These are phyloP conservation scores for Hyphodiscus sp. DNA, from an alignment of 2,329 filamentous ascomycete genomes.

Conservation along the genomic window DNA sequence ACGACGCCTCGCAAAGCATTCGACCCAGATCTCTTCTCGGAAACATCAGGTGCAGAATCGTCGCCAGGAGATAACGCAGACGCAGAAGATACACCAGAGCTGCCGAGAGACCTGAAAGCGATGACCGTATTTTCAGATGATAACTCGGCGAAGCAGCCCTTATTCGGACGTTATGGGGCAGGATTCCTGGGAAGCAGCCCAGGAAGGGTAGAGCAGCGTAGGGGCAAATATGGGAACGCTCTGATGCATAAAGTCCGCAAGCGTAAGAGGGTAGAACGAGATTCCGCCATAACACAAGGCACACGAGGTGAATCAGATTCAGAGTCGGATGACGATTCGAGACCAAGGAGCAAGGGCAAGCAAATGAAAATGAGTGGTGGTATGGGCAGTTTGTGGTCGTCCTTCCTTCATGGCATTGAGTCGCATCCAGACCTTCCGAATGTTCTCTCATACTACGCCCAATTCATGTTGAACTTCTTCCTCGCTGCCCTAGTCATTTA, in stretches of 20 bases:
- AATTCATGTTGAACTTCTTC: slow-evolving; percentile 46
- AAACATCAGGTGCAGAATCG: slow-evolving; percentile 51
- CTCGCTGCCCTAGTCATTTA: slow-evolving; percentile 39
- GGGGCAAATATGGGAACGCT: slow-evolving; percentile 41
- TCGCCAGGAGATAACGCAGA: slow-evolving; percentile 53
- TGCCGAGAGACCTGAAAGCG: slow-evolving; percentile 46
- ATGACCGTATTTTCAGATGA: slow-evolving; percentile 43
- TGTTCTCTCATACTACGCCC: slow-evolving; percentile 60
- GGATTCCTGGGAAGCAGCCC: slow-evolving; percentile 38
- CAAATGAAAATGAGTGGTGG: slow-evolving; percentile 23
- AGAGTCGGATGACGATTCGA: slow-evolving; percentile 31
- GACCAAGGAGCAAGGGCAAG: slow-evolving; percentile 30
- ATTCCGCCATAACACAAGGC: slow-evolving; percentile 31
- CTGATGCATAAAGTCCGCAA: slow-evolving; percentile 44
- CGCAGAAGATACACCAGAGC: slow-evolving; percentile 41
- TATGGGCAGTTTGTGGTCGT: slow-evolving; percentile 34
- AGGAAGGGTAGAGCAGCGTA: slow-evolving; percentile 59
- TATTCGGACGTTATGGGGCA: slow-evolving; percentile 37
- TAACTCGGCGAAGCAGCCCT: slow-evolving; percentile 38
- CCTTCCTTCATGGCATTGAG: slow-evolving; percentile 56
- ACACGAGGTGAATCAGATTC: slow-evolving; percentile 32
- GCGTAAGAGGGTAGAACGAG: slow-evolving; percentile 38
- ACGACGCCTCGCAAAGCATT: slow-evolving; percentile 54
- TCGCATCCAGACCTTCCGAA: slow-evolving; percentile 58
- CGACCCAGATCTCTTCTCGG: slow-evolving; percentile 47